Percentiles rank a stretch among this genome's conserved stretches.
These are phyloP conservation scores for Chlorella vulgaris DNA, from an alignment of 139 green algal species.

Conservation along the genomic window DNA sequence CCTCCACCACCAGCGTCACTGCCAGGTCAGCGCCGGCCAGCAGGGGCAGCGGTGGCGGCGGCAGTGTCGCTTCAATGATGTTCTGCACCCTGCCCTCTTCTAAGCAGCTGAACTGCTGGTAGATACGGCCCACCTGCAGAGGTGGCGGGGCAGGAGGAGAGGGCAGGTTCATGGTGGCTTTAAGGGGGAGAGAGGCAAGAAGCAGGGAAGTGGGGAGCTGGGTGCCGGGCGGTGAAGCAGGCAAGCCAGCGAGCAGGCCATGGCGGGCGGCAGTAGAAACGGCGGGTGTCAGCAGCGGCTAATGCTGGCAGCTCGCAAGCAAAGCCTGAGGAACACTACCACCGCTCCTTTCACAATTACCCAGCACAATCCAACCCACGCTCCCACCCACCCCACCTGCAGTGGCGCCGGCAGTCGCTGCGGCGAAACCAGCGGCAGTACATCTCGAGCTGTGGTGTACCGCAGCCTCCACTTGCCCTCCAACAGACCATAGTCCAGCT, in stretches of 20 bases:
- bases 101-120: slow-evolving; percentile 41
- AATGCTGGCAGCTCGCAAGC: too few species aligned
- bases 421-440: slow-evolving; percentile 41
- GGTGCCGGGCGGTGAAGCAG: too few species aligned
- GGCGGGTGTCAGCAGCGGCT: too few species aligned
- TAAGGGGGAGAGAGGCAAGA: not conserved
- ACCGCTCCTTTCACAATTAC: too few species aligned
- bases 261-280: too few species aligned
- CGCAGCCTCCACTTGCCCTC: slow-evolving; percentile 51
- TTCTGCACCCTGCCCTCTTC: slow-evolving; percentile 50
- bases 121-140: slow-evolving; percentile 44
- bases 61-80: slow-evolving; percentile 51
- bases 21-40: not conserved
- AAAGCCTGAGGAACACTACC: too few species aligned
- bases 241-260: too few species aligned
- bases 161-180: too few species aligned
- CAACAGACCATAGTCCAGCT: slow-evolving; percentile 48
- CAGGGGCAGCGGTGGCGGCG: slow-evolving; percentile 18
- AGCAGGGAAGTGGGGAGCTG: too few species aligned
- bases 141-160: not conserved
- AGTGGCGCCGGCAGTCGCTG: not conserved
- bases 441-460: slow-evolving; percentile 61
- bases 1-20: slow-evolving; percentile 44
- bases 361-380: too few species aligned
- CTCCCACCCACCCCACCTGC: too few species aligned